Conservation (phyloP, 495 filamentous ascomycete genomes). For the Thozetella sp. region DNA sequence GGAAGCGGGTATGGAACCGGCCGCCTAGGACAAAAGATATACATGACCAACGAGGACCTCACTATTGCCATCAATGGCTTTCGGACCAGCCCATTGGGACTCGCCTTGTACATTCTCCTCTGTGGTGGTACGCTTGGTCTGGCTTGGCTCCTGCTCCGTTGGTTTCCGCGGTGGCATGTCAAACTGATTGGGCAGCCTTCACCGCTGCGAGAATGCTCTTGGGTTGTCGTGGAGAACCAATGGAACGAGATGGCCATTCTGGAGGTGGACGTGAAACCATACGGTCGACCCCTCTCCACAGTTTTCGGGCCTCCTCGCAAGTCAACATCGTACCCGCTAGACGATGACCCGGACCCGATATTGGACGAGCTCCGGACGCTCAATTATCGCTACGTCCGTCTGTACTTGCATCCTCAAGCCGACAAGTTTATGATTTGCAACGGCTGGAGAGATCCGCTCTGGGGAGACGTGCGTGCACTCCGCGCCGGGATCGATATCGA, state of each 20-base stretch:
- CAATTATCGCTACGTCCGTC: conserved; percentile 91
- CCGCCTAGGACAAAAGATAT: conserved; percentile 81
- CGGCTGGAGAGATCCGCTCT: conserved; percentile 90
- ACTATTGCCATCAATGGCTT: conserved; percentile 93
- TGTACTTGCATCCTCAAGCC: conserved; percentile 85
- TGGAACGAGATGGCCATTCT: conserved; percentile 88
- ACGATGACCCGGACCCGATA: conserved; percentile 86
- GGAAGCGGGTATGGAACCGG: conserved; percentile 59
- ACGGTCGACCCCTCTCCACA: conserved; percentile 81
- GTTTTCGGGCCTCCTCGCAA: conserved; percentile 75
- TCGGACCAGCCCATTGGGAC: conserved; percentile 69
- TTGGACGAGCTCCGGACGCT: conserved; percentile 70
- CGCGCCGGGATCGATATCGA: conserved; percentile 87
- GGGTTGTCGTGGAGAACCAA: conserved; percentile 96
- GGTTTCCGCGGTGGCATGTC: conserved; percentile 88
- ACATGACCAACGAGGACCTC: conserved; percentile 90
- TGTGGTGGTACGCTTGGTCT: conserved; percentile 75
- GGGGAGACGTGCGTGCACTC: conserved; percentile 76
- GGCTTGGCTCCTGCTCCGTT: conserved; percentile 81
- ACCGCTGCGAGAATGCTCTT: conserved; percentile 72
- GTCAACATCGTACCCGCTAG: conserved; percentile 55
- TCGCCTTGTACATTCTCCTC: conserved; percentile 65
- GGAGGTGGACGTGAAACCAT: conserved; percentile 62
- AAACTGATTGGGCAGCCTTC: conserved; percentile 68
- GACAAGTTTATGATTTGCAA: conserved; percentile 86